Evolutionary conservation across 2,329 filamentous ascomycete genomes (phyloP).

Genomic region (Beauveria sp.): DNA sequence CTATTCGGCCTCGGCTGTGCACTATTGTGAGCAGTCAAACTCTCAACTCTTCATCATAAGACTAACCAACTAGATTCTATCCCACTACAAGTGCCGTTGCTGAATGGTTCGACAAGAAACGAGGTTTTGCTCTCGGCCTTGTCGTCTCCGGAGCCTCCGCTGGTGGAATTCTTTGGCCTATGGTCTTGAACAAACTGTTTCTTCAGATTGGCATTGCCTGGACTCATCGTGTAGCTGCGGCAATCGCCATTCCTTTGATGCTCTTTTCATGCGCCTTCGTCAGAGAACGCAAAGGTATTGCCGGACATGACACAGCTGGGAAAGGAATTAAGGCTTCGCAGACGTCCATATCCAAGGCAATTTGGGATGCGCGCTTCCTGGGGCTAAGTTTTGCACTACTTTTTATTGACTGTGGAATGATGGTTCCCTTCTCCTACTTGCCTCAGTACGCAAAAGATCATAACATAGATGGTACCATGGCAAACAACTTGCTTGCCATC

Average conservation of each 20-base stretch:
- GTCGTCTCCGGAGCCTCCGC: slow-evolving; percentile 24
- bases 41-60: too few relatives aligned
- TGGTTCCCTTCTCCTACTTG: slow-evolving; percentile 24
- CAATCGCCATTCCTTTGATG: slow-evolving; percentile 20
- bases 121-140: slow-evolving; percentile 24
- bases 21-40: slow-evolving; percentile 21
- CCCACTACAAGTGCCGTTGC: slow-evolving; percentile 24
- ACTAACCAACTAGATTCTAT: slow-evolving; percentile 18
- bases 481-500: slow-evolving; percentile 55
- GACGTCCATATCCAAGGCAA: slow-evolving; percentile 19
- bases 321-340: slow-evolving; percentile 10
- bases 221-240: slow-evolving; percentile 16
- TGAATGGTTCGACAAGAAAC: slow-evolving; percentile 24
- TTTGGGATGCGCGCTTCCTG: slow-evolving; percentile 19
- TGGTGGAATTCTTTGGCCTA: slow-evolving; percentile 24
- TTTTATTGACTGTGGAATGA: slow-evolving; percentile 22
- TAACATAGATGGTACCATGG: slow-evolving; percentile 37
- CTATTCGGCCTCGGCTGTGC: slow-evolving; percentile 33
- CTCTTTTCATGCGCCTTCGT: slow-evolving; percentile 21
- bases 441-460: slow-evolving; percentile 44
- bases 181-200: slow-evolving; percentile 18
- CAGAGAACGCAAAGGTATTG: slow-evolving; percentile 18
- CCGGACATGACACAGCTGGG: slow-evolving; percentile 13
- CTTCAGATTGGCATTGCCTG: slow-evolving; percentile 6
- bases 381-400: slow-evolving; percentile 17